phyloP scores from a whole-genome alignment of 345 rosid species.

The Clausena lansium region DNA sequence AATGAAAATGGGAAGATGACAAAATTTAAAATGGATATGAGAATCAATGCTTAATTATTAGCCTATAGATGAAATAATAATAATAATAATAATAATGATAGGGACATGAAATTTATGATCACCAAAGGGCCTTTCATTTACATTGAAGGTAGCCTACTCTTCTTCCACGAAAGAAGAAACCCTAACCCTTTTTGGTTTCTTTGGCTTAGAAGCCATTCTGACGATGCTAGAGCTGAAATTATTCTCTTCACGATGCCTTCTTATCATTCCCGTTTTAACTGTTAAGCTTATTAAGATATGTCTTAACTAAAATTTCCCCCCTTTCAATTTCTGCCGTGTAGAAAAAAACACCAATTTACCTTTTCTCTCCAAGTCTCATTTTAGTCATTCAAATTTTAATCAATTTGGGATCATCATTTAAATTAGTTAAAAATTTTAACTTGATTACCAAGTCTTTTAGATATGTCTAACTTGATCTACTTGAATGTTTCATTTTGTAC shows the following conservation, averaged over 20 bases:
- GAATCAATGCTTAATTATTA: background rate
- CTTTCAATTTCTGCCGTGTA: background rate
- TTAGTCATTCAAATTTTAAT: background rate
- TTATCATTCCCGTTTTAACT: background rate
- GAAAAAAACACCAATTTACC: background rate
- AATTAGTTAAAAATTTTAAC: no score
- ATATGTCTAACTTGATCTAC: no score
- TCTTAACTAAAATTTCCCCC: background rate
- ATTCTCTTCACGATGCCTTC: background rate
- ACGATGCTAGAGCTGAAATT: background rate
- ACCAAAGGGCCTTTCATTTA: background rate
- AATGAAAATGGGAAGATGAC: background rate
- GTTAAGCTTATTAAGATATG: background rate
- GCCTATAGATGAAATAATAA: no score
- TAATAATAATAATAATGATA: no score
- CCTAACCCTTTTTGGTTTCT: background rate
- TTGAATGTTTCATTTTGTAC: no score
- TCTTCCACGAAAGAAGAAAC: background rate
- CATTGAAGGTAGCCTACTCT: background rate
- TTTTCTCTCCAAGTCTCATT: background rate
- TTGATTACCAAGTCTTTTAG: no score
- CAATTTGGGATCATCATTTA: background rate
- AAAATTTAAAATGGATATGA: background rate
- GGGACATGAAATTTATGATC: background rate
- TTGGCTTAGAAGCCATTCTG: background rate